Conservation (phyloP, 108 stramenopile genomes). For the Discostella pseudostelligera region DNA sequence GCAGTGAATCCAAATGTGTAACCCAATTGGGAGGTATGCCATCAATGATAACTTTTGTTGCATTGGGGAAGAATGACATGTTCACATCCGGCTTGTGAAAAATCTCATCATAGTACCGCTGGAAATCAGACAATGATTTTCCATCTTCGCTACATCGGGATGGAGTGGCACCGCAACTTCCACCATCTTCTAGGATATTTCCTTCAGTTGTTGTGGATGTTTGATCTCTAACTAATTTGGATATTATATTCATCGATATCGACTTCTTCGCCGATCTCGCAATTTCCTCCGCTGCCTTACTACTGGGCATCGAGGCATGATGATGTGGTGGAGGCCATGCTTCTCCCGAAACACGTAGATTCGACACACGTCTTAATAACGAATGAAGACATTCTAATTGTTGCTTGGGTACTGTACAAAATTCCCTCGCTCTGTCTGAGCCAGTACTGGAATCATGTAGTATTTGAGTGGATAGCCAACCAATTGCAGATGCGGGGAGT, state of each 20-base stretch:
- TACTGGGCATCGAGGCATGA: slow-evolving; percentile 13
- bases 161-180: no score
- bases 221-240: slow-evolving; percentile 34
- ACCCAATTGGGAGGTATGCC: slow-evolving; percentile 72
- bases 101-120: slow-evolving; percentile 40
- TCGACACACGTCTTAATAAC: slow-evolving; percentile 58
- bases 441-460: slow-evolving; percentile 1
- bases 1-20: slow-evolving; percentile 45
- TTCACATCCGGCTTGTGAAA: slow-evolving; percentile 56
- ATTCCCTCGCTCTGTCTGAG: slow-evolving; percentile 9
- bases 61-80: slow-evolving; percentile 64
- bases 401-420: slow-evolving; percentile 36
- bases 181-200: no score
- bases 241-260: slow-evolving; percentile 27
- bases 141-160: no score
- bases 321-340: slow-evolving; percentile 72
- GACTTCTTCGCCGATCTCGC: slow-evolving; percentile 14
- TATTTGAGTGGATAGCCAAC: slow-evolving; percentile 65
- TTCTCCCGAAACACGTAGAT: slow-evolving; percentile 57
- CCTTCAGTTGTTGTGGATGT: slow-evolving; percentile 15
- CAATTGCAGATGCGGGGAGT: slow-evolving; percentile 70
- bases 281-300: slow-evolving; percentile 14
- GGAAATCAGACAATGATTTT: slow-evolving; percentile 40
- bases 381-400: slow-evolving; percentile 55
- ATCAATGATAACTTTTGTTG: slow-evolving; percentile 64